Conservation (phyloP, 352 stramenopile species). For the Halophytophthora polymorphica region DNA sequence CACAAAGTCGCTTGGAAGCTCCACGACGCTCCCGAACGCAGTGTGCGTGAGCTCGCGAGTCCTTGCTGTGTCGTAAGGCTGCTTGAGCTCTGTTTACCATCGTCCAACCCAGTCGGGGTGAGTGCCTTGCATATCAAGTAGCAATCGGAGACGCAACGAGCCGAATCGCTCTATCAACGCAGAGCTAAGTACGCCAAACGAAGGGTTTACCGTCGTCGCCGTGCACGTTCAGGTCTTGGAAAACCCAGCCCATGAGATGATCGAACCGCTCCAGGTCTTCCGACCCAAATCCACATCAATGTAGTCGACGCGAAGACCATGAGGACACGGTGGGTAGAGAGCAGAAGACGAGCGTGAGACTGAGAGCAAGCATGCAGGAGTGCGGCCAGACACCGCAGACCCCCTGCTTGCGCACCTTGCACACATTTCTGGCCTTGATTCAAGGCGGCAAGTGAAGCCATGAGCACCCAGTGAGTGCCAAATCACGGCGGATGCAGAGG, state of each 20-base stretch:
- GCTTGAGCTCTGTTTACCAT: slow-evolving; percentile 2
- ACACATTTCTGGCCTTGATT: slow-evolving; percentile 21
- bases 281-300: background rate
- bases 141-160: background rate
- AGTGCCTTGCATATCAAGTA: background rate
- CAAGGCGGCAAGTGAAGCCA: slow-evolving; percentile 8
- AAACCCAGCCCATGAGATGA: slow-evolving; percentile 58
- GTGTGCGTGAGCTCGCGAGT: slow-evolving; percentile 26
- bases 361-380: no score
- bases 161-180: no score
- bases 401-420: slow-evolving; percentile 10
- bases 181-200: no score
- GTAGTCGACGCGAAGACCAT: background rate
- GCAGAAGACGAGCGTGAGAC: background rate
- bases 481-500: background rate
- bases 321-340: no score
- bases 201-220: slow-evolving; percentile 11
- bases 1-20: slow-evolving; percentile 48
- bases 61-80: slow-evolving; percentile 7
- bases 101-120: background rate
- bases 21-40: slow-evolving; percentile 27
- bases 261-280: slow-evolving; percentile 62
- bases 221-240: slow-evolving; percentile 26
- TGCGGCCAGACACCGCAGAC: no score
- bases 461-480: background rate